Percentiles rank a stretch among this genome's conserved stretches.
These are phyloP conservation scores for Diddensiella santjacobensis DNA, from an alignment of 805 yeast species.

Conservation along the genomic window DNA sequence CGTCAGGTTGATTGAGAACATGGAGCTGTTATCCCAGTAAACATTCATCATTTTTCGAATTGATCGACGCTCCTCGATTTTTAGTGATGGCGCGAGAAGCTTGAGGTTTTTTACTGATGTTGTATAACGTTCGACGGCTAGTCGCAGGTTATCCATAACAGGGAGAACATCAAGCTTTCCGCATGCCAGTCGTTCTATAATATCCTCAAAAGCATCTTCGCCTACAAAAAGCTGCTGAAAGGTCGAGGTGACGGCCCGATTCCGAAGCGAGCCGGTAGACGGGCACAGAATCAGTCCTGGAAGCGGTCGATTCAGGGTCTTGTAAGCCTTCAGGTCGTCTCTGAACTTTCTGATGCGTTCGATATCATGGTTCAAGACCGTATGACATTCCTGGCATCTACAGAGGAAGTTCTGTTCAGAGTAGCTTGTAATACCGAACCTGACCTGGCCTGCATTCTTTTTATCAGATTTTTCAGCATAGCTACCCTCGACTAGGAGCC, in stretches of 20 bases:
- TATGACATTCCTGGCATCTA: constrained; percentile 7
- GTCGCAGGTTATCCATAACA: not conserved
- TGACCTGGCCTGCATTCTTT: not conserved
- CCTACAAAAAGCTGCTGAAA: not conserved
- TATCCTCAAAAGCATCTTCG: not conserved
- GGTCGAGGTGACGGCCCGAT: not conserved
- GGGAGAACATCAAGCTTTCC: not conserved
- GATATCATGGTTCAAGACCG: not conserved
- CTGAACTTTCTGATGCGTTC: constrained; percentile 6
- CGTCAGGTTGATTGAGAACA: constrained; percentile 16
- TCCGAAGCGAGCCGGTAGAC: not conserved
- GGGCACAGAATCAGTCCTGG: constrained; percentile 10
- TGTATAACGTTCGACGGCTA: not conserved
- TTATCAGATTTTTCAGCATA: not conserved
- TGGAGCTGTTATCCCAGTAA: constrained; percentile 19
- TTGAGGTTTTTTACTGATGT: not conserved
- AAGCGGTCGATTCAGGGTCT: not conserved
- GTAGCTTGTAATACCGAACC: constrained; percentile 3
- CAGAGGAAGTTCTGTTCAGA: constrained; percentile 5
- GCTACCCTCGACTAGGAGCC: not conserved
- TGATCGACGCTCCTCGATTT: not conserved
- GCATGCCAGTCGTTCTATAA: not conserved
- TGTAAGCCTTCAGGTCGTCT: constrained; percentile 3
- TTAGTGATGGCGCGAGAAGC: not conserved
- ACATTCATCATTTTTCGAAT: constrained; percentile 13